These are phyloP conservation scores for Alternaria arbusti DNA, from an alignment of 2,329 filamentous ascomycete genomes.

Conservation along the genomic window DNA sequence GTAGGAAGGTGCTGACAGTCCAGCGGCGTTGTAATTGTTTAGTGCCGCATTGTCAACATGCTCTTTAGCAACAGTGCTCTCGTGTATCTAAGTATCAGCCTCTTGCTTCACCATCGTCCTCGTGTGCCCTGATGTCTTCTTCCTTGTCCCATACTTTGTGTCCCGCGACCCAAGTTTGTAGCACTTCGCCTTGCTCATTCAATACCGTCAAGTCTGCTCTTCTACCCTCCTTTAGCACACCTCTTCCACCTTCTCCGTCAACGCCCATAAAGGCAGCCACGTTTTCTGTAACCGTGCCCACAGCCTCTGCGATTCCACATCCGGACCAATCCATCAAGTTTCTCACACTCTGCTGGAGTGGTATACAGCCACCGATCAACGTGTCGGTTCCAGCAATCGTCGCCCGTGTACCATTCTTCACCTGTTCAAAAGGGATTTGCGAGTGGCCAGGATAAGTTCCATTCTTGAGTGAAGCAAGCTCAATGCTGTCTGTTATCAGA, in stretches of 20 bases:
- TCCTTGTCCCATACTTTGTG: conserved; percentile 55
- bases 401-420: conserved; percentile 57
- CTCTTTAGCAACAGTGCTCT: neutral
- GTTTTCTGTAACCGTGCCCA: conserved; percentile 59
- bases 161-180: conserved; percentile 61
- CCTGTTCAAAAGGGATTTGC: conserved; percentile 59
- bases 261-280: conserved; percentile 58
- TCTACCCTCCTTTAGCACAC: conserved; percentile 52
- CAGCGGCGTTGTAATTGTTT: neutral
- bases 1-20: neutral
- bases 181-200: conserved; percentile 53
- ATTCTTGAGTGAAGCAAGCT: conserved; percentile 60
- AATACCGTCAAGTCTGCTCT: conserved; percentile 59
- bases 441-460: conserved; percentile 60
- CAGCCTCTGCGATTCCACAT: conserved; percentile 56
- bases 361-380: conserved; percentile 60
- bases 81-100: conserved; percentile 2
- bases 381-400: conserved; percentile 62
- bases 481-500: conserved; percentile 61
- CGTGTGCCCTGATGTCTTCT: conserved; percentile 31
- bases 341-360: conserved; percentile 58
- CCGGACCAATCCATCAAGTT: conserved; percentile 57
- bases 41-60: neutral
- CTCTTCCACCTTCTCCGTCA: conserved; percentile 52
- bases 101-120: conserved; percentile 39